A percentile compares a stretch with the other conserved stretches of the same genome.
phyloP scores from a whole-genome alignment of 1,284 basidiomycete species.

The Xanthoconium separans region DNA sequence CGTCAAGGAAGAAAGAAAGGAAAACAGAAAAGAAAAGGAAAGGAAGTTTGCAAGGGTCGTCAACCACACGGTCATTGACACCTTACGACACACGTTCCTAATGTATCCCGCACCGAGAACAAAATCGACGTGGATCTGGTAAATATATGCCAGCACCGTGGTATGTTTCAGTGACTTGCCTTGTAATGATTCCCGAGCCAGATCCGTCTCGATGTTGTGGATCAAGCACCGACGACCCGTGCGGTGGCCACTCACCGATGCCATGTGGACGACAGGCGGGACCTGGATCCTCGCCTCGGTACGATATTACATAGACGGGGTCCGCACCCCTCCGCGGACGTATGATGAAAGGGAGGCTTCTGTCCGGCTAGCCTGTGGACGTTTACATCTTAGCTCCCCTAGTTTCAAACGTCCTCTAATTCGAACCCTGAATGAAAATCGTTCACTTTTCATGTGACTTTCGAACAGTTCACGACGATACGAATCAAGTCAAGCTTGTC shows the following conservation, averaged over 20 bases:
- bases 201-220: background rate
- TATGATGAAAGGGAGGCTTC: background rate
- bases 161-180: too few relatives aligned
- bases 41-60: too few relatives aligned
- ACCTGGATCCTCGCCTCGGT: background rate
- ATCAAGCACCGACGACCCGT: background rate
- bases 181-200: background rate
- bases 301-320: background rate
- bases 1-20: too few relatives aligned
- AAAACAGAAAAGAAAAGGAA: too few relatives aligned
- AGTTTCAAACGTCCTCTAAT: too few relatives aligned
- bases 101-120: background rate
- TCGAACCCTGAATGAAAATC: background rate
- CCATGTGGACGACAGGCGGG: background rate
- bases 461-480: too few relatives aligned
- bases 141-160: too few relatives aligned
- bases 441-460: too few relatives aligned
- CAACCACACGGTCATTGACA: too few relatives aligned
- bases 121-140: background rate
- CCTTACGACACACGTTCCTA: too few relatives aligned
- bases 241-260: background rate
- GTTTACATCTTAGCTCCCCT: too few relatives aligned
- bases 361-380: too few relatives aligned
- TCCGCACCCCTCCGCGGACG: background rate
- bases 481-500: background rate